Evolutionary conservation across 352 stramenopile species (phyloP).

Genomic region (Globisporangium heterothallicum): DNA sequence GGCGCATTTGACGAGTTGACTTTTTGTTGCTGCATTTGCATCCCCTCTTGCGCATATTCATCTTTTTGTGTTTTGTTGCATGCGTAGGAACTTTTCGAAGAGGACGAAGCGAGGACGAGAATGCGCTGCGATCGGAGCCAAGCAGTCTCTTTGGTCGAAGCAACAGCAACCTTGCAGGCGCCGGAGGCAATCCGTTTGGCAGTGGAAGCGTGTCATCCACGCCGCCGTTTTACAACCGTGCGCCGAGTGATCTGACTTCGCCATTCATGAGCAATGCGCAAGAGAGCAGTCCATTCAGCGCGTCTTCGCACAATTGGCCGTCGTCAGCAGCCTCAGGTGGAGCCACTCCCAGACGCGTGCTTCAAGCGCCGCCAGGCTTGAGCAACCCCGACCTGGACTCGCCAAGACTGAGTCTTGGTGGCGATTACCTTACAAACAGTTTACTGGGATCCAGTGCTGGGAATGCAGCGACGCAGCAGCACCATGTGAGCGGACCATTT

Average conservation of each 20-base stretch:
- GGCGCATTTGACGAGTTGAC: slow-evolving; percentile 8
- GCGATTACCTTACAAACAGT: slow-evolving; percentile 2
- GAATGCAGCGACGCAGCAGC: background rate
- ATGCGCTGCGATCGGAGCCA: background rate
- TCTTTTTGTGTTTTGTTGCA: background rate
- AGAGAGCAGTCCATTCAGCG: background rate
- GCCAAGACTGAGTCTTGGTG: slow-evolving; percentile 2
- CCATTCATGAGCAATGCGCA: slow-evolving; percentile 10
- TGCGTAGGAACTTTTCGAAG: slow-evolving; percentile 10
- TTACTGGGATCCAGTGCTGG: background rate
- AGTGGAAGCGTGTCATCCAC: slow-evolving; percentile 4
- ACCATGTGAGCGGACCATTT: background rate
- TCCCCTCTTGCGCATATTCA: background rate
- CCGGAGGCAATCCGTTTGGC: slow-evolving; percentile 22
- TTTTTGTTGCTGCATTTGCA: background rate
- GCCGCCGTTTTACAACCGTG: slow-evolving; percentile 3
- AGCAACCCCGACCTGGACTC: slow-evolving; percentile 14
- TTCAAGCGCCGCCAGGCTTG: slow-evolving; percentile 46
- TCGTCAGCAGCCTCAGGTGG: slow-evolving; percentile 13
- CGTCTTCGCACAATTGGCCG: slow-evolving; percentile 12
- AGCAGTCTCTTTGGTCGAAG: slow-evolving; percentile 10
- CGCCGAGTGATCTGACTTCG: slow-evolving; percentile 2
- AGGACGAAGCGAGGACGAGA: slow-evolving; percentile 5
- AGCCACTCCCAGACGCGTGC: slow-evolving; percentile 29
- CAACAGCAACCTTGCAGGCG: background rate